phyloP scores from a whole-genome alignment of 2,329 filamentous ascomycete genomes.

The Botrytis pseudocinerea region DNA sequence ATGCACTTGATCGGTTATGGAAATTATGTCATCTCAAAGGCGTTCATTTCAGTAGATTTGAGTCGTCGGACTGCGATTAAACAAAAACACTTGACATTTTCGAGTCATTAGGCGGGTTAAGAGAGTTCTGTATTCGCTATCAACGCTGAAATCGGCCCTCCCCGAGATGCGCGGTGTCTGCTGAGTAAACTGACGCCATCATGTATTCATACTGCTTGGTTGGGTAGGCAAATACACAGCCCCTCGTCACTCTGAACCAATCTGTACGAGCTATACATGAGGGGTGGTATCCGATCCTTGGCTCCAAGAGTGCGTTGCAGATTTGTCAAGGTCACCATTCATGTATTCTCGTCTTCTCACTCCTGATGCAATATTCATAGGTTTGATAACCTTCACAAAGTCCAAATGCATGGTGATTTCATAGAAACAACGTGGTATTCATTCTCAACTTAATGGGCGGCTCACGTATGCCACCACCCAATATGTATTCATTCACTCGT shows the following conservation, averaged over 20 bases:
- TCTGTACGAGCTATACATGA: background rate
- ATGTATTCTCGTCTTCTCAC: slow-evolving; percentile 5
- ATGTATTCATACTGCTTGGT: background rate
- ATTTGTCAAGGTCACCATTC: background rate
- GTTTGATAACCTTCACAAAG: background rate
- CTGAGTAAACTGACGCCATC: background rate
- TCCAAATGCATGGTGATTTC: background rate
- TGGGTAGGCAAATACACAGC: background rate
- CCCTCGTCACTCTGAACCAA: background rate
- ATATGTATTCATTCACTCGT: slow-evolving; percentile 1
- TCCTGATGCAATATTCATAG: background rate
- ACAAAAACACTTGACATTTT: background rate
- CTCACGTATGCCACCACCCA: slow-evolving; percentile 11
- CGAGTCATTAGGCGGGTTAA: background rate
- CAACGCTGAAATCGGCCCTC: background rate
- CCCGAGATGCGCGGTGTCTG: background rate
- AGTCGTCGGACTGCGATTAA: background rate
- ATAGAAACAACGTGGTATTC: slow-evolving; percentile 3
- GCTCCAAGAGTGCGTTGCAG: background rate
- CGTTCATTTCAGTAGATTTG: background rate
- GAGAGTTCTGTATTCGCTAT: background rate
- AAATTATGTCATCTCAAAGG: background rate
- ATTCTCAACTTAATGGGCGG: slow-evolving; percentile 13
- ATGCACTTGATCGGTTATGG: background rate
- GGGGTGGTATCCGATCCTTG: background rate